These are phyloP conservation scores for Closterium sp. DNA, from an alignment of 139 green algal genomes.

Conservation along the genomic window DNA sequence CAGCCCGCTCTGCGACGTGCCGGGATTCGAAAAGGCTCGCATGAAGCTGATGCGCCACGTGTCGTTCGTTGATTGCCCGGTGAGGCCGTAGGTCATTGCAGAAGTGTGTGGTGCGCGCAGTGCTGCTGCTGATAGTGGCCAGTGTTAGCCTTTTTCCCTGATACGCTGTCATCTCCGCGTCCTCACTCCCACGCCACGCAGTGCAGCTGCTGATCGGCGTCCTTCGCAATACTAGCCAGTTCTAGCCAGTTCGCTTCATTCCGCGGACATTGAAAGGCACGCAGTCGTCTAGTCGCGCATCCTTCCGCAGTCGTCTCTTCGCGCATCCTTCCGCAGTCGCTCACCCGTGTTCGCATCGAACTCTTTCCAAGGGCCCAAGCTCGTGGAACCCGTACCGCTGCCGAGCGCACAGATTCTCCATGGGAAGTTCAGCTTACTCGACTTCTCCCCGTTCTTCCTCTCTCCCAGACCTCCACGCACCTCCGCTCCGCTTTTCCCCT, in stretches of 20 bases:
- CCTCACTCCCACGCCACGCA: too few relatives aligned
- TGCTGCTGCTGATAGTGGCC: neutral
- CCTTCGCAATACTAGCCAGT: too few relatives aligned
- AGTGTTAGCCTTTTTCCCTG: neutral
- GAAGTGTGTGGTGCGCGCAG: neutral
- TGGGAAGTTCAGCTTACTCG: too few relatives aligned
- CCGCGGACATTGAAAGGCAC: neutral
- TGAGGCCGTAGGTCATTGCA: constrained; percentile 1
- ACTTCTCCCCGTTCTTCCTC: too few relatives aligned
- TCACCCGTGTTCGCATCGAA: neutral
- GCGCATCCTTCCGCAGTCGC: neutral
- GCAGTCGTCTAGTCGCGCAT: neutral
- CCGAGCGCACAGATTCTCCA: too few relatives aligned
- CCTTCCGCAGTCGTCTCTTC: too few relatives aligned
- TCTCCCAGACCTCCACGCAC: too few relatives aligned
- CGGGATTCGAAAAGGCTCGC: constrained; percentile 71
- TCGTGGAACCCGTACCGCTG: too few relatives aligned
- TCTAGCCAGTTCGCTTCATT: neutral
- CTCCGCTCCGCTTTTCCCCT: too few relatives aligned
- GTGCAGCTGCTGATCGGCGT: too few relatives aligned
- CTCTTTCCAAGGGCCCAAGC: too few relatives aligned
- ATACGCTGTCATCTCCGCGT: too few relatives aligned
- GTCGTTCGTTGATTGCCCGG: constrained; percentile 97
- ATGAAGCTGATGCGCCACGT: constrained; percentile 97
- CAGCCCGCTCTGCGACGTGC: constrained; percentile 71